Conservation (phyloP, 228 moss, liverwort and hornwort genomes). For the Sphagnum fallax region DNA sequence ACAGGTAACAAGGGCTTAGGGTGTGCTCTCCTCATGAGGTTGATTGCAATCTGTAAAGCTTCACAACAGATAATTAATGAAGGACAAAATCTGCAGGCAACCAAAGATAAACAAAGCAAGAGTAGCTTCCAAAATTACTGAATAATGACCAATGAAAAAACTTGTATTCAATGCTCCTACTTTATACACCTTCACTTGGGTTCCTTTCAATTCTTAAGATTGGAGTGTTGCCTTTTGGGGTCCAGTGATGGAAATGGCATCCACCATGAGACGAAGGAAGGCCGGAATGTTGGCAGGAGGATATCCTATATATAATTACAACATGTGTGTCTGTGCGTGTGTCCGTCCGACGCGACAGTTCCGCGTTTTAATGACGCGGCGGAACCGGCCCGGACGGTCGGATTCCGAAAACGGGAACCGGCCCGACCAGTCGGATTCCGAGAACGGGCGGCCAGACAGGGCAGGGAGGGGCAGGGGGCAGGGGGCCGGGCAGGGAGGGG, state of each 20-base stretch:
- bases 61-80: slow-evolving; percentile 88
- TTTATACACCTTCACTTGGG: slow-evolving; percentile 85
- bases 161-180: neutral
- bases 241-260: slow-evolving; percentile 88
- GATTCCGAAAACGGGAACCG: too few relatives aligned
- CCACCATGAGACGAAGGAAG: slow-evolving; percentile 98
- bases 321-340: too few relatives aligned
- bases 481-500: too few relatives aligned
- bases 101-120: neutral
- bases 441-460: too few relatives aligned
- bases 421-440: too few relatives aligned
- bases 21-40: slow-evolving; percentile 97
- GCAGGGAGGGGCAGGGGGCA: too few relatives aligned
- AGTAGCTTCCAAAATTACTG: too few relatives aligned
- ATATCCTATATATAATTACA: slow-evolving; percentile 91
- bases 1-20: slow-evolving; percentile 94
- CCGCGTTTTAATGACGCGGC: too few relatives aligned
- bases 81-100: slow-evolving; percentile 81
- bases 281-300: slow-evolving; percentile 85
- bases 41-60: slow-evolving; percentile 97
- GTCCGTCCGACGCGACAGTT: too few relatives aligned
- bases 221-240: slow-evolving; percentile 74
- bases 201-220: slow-evolving; percentile 87
- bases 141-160: neutral
- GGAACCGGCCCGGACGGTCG: too few relatives aligned